Base-by-base conservation (phyloP, 108 stramenopile genomes). In the Mediolabrus comicus region DNA sequence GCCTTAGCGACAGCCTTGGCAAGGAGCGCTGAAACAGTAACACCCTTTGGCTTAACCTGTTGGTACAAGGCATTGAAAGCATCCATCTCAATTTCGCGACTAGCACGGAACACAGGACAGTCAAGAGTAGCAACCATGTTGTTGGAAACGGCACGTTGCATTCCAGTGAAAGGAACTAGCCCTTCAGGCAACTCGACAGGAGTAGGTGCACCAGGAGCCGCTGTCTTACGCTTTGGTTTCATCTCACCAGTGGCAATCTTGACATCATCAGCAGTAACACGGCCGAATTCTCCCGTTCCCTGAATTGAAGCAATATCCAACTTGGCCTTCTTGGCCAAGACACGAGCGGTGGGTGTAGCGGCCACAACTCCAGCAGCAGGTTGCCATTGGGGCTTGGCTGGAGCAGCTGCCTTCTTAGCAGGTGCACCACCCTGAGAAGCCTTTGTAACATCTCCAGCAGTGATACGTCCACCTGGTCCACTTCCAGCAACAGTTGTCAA, bases 141-240 rank as follows among this genome's bases (percentile, higher is more conserved):
- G 83, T 92, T 92, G 55, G 93, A 91, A 56, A 98, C 97, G 27
- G 98, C 98, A 61, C 90, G 87, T 79, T 97, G 96, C 98, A 98
- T 98, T 49, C 96, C 97, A 28, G 91, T 93, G 92, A 97, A 95
- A 6, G 96, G 86, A 24, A 96, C 94, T 26, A 89, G 68, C 25
- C 97, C 95, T 29, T 83, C 81, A n/a, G 96, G 97, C 65, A 97
- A 63, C 53, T 91, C 91, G 39, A 83, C 78, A 24, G 77, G 53
- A 0, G 71, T 74, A 46, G 64, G 69, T 8, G 81, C 71, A n/a
- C 79, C 71, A 16, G 83, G 39, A 7, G 80, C 74, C 0, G 65
- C 66, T 46, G 83, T 67, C 55, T 85, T 91, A 66, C 92, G 86
- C 59, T 80, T 79, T 28, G 94, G 88, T 51, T 88, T 72, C 80